A percentile compares a stretch with the other conserved stretches of the same genome.
These are phyloP conservation scores for Cordia subcordata DNA, from an alignment of 257 asterid species.

Conservation along the genomic window DNA sequence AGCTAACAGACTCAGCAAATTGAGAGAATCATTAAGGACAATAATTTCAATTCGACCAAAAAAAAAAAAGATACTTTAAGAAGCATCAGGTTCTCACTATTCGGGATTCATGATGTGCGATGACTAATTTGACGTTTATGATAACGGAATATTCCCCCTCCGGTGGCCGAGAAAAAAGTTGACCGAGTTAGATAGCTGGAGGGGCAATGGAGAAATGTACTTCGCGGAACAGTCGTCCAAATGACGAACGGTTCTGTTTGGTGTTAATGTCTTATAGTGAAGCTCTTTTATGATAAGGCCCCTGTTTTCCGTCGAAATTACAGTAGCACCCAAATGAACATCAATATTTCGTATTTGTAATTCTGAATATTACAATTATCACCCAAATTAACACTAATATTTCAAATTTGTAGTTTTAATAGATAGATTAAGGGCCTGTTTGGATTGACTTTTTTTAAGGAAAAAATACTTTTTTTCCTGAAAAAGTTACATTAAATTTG, in stretches of 20 bases:
- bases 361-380: too few relatives aligned
- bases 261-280: too few relatives aligned
- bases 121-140: slow-evolving; percentile 2
- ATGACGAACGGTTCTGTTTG: not conserved
- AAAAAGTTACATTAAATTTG: too few relatives aligned
- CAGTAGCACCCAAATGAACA: not conserved
- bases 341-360: too few relatives aligned
- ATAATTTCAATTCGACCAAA: not conserved
- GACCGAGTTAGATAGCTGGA: slow-evolving; percentile 26
- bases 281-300: not conserved
- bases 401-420: too few relatives aligned
- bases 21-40: not conserved
- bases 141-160: slow-evolving; percentile 16
- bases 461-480: too few relatives aligned
- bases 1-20: not conserved
- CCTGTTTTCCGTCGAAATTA: not conserved
- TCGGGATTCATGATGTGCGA: slow-evolving; percentile 32
- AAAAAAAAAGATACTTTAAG: too few relatives aligned
- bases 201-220: slow-evolving; percentile 11
- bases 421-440: too few relatives aligned
- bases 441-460: too few relatives aligned
- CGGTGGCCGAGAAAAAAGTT: slow-evolving; percentile 14
- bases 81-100: slow-evolving; percentile 31
- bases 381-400: too few relatives aligned
- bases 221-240: not conserved